phyloP scores from a whole-genome alignment of 352 stramenopile species.

The Globisporangium paddicum region DNA sequence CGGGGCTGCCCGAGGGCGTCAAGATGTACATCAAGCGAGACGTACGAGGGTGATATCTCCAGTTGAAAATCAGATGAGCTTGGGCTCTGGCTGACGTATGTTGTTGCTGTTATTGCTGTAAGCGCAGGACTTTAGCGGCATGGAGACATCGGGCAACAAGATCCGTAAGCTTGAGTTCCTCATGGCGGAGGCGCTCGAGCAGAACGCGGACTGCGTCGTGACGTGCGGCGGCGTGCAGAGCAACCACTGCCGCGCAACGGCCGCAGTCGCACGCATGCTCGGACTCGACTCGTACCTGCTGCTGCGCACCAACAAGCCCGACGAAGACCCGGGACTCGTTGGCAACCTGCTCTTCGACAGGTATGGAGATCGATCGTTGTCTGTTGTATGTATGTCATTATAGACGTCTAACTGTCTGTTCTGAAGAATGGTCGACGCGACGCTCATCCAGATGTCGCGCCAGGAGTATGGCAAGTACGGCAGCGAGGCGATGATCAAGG shows the following conservation, averaged over 20 bases:
- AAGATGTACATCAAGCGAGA: conserved; percentile 85
- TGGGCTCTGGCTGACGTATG: background rate
- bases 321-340: conserved; percentile 61
- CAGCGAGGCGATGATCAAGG: conserved; percentile 79
- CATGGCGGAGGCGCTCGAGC: conserved; percentile 85
- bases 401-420: background rate
- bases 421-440: conserved; percentile 60
- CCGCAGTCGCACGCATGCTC: conserved; percentile 83
- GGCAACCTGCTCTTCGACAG: conserved; percentile 79
- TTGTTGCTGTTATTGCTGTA: background rate
- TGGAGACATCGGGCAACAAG: conserved; percentile 94
- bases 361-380: conserved; percentile 17
- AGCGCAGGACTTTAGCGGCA: conserved; percentile 74
- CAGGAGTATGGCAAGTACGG: conserved; percentile 78
- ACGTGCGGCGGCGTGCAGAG: conserved; percentile 92
- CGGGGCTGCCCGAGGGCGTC: conserved; percentile 58
- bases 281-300: conserved; percentile 91
- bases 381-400: conserved; percentile 4
- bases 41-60: conserved; percentile 19
- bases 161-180: conserved; percentile 95
- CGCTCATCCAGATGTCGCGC: conserved; percentile 75
- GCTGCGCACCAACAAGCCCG: conserved; percentile 74
- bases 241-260: conserved; percentile 92
- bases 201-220: conserved; percentile 84
- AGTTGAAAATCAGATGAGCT: too few relatives aligned